A percentile compares a stretch with the other conserved stretches of the same genome.
phyloP scores from a whole-genome alignment of 257 asterid genomes.

The Asclepias syriaca region DNA sequence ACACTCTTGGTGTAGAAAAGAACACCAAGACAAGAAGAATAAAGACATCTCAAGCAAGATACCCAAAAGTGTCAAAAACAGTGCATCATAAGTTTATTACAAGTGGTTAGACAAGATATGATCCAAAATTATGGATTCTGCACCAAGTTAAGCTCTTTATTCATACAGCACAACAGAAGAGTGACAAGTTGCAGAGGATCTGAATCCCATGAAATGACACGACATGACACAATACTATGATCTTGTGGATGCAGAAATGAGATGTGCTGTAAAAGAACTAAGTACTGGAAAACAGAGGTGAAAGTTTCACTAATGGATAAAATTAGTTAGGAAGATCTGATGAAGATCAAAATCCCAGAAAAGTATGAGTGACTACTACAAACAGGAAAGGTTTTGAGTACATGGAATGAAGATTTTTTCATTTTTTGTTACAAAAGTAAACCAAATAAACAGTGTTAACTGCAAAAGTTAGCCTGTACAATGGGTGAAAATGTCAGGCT shows the following conservation, averaged over 20 bases:
- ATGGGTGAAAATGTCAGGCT: conserved; percentile 6
- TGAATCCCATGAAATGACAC: background rate
- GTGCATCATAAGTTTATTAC: background rate
- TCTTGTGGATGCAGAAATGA: background rate
- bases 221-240: too few species aligned
- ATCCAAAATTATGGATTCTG: background rate
- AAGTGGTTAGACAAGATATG: background rate
- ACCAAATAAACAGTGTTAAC: conserved; percentile 6
- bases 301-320: conserved; percentile 1
- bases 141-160: background rate
- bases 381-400: background rate
- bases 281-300: background rate
- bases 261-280: background rate
- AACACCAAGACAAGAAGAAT: background rate
- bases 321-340: conserved; percentile 19
- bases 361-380: conserved; percentile 6
- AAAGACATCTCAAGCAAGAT: background rate
- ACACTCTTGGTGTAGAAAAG: background rate
- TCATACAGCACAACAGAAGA: background rate
- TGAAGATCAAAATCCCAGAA: conserved; percentile 23
- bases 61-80: background rate
- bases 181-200: background rate
- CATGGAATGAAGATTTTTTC: background rate
- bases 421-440: conserved; percentile 7
- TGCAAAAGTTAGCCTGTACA: conserved; percentile 25